Evolutionary conservation across 495 filamentous ascomycete species (phyloP).

Genomic region (Echria macrotheca): DNA sequence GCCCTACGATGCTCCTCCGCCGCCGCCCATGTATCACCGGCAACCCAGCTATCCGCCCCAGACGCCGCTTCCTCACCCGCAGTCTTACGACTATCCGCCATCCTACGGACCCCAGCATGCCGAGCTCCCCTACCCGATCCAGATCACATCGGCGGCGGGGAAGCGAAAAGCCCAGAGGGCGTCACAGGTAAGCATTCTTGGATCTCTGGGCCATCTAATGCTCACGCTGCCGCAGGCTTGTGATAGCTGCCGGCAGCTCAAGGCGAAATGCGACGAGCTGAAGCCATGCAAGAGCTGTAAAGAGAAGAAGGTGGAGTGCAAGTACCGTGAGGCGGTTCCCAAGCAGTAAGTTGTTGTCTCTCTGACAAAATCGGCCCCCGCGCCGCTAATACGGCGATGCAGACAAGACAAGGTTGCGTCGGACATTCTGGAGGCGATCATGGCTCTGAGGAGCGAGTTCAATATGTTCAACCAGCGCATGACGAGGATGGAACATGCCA

Average conservation of each 20-base stretch:
- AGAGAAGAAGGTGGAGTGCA: constrained; percentile 54
- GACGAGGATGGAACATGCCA: constrained; percentile 18
- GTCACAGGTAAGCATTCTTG: constrained; percentile 41
- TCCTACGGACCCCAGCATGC: constrained; percentile 23
- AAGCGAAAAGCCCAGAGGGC: constrained; percentile 48
- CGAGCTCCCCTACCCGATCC: constrained; percentile 31
- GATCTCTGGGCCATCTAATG: too few relatives aligned
- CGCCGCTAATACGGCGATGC: constrained; percentile 13
- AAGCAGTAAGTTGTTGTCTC: constrained; percentile 51
- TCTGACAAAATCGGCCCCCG: too few relatives aligned
- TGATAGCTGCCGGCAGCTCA: constrained; percentile 61
- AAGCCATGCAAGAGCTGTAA: constrained; percentile 54
- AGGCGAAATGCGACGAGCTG: constrained; percentile 66
- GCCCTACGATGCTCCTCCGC: constrained; percentile 37
- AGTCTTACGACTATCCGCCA: constrained; percentile 38
- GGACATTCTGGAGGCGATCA: constrained; percentile 43
- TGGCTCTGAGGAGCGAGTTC: constrained; percentile 30
- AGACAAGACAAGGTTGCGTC: constrained; percentile 50
- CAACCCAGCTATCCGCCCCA: constrained; percentile 42
- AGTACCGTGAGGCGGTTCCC: constrained; percentile 60
- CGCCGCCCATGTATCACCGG: constrained; percentile 39
- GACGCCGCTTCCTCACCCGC: constrained; percentile 37
- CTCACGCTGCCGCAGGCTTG: constrained; percentile 62
- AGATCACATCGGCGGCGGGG: constrained; percentile 29
- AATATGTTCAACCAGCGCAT: constrained; percentile 24